These are phyloP conservation scores for Zygoascus flipseniorum DNA, from an alignment of 805 yeast genomes.

Conservation along the genomic window DNA sequence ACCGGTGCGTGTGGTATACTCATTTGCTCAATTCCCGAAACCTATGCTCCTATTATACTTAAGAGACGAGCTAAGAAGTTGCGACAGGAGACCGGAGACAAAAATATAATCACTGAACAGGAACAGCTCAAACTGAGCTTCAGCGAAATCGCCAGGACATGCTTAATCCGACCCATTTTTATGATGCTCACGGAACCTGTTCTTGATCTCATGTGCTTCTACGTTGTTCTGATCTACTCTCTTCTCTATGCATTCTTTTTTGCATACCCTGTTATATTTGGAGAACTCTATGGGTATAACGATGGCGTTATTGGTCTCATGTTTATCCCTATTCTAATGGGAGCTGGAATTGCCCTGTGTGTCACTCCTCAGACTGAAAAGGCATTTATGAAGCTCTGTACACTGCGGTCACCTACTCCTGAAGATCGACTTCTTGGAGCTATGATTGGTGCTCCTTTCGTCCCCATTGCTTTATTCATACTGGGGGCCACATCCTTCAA, in stretches of 20 bases:
- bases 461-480: conserved; percentile 46
- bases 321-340: conserved; percentile 85
- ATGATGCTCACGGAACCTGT: conserved; percentile 78
- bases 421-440: conserved; percentile 50
- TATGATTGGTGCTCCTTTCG: conserved; percentile 37
- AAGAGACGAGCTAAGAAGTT: conserved; percentile 59
- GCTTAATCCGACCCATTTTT: conserved; percentile 67
- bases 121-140: conserved; percentile 77
- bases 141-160: conserved; percentile 56
- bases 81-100: conserved; percentile 74
- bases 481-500: conserved; percentile 52
- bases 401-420: conserved; percentile 40
- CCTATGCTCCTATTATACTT: conserved; percentile 82
- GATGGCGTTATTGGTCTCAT: conserved; percentile 78
- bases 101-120: conserved; percentile 88
- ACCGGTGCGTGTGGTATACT: conserved; percentile 76
- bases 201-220: conserved; percentile 70
- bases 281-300: conserved; percentile 56
- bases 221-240: conserved; percentile 86
- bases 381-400: conserved; percentile 43
- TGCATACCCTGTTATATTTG: conserved; percentile 87
- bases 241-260: conserved; percentile 87
- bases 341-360: conserved; percentile 63
- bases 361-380: conserved; percentile 73
- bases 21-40: conserved; percentile 69